Evolutionary conservation across 2,329 filamentous ascomycete species (phyloP).

Genomic region (Curvularia spicifera): DNA sequence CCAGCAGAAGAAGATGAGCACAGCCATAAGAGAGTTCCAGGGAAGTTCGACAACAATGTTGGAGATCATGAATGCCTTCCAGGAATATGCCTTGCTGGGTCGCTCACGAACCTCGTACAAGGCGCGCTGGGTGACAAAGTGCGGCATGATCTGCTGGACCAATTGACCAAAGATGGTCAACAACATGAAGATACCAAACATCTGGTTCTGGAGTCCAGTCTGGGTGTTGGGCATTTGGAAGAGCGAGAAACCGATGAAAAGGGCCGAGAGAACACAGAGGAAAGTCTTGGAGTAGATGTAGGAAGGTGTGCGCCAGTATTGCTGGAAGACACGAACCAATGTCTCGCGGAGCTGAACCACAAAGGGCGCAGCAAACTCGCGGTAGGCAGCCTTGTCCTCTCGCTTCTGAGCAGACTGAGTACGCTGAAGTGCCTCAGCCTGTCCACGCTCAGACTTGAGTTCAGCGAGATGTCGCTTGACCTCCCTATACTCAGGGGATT

Average conservation of each 20-base stretch:
- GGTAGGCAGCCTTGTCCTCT: slow-evolving; percentile 63
- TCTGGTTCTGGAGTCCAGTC: slow-evolving; percentile 83
- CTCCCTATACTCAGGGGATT: slow-evolving; percentile 54
- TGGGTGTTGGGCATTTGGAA: slow-evolving; percentile 73
- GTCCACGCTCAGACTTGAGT: slow-evolving; percentile 51
- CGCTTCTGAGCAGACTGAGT: slow-evolving; percentile 51
- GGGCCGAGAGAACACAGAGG: slow-evolving; percentile 68
- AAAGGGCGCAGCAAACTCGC: slow-evolving; percentile 84
- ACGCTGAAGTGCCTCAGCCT: slow-evolving; percentile 42
- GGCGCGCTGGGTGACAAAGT: slow-evolving; percentile 80
- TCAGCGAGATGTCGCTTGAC: slow-evolving; percentile 56
- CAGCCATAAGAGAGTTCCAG: slow-evolving; percentile 78
- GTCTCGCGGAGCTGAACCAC: slow-evolving; percentile 70
- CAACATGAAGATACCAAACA: slow-evolving; percentile 86
- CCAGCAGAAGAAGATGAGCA: slow-evolving; percentile 80
- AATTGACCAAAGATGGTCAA: slow-evolving; percentile 80
- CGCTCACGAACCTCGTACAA: slow-evolving; percentile 86
- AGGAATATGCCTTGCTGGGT: slow-evolving; percentile 82
- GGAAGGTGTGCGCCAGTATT: slow-evolving; percentile 88
- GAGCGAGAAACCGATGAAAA: slow-evolving; percentile 86
- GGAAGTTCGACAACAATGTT: slow-evolving; percentile 86
- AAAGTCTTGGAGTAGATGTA: slow-evolving; percentile 86
- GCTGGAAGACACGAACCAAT: slow-evolving; percentile 78
- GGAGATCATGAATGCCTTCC: slow-evolving; percentile 83
- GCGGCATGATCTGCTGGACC: slow-evolving; percentile 82